These are phyloP conservation scores for Ustilago bromivora DNA, from an alignment of 1,284 basidiomycete genomes.

Conservation along the genomic window DNA sequence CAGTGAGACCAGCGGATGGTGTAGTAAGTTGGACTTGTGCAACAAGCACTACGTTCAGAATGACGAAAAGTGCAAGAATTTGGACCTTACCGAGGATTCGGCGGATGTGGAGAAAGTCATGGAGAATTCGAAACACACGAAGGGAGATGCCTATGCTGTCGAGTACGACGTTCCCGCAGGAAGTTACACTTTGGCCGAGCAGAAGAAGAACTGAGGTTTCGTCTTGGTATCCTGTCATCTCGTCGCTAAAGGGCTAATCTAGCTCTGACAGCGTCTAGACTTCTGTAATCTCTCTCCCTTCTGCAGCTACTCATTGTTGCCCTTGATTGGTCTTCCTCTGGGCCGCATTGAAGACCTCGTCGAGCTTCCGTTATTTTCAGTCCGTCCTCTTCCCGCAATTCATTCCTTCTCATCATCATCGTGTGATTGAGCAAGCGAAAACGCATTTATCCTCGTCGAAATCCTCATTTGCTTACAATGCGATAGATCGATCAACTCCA, in stretches of 20 bases:
- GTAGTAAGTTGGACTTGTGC: background rate
- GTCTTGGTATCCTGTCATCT: too few relatives aligned
- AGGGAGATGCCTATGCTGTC: too few relatives aligned
- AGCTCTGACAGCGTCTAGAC: background rate
- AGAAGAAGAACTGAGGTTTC: too few relatives aligned
- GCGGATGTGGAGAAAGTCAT: too few relatives aligned
- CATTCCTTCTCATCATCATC: too few relatives aligned
- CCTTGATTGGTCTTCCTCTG: background rate
- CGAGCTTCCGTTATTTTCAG: background rate
- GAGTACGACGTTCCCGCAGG: too few relatives aligned
- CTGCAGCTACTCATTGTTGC: background rate
- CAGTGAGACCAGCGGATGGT: background rate
- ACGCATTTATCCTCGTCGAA: slow-evolving; percentile 24
- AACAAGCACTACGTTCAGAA: background rate
- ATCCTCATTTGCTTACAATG: slow-evolving; percentile 38
- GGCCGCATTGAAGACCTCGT: background rate
- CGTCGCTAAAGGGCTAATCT: too few relatives aligned
- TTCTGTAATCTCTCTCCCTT: background rate
- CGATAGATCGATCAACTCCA: slow-evolving; percentile 26
- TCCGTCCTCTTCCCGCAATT: too few relatives aligned
- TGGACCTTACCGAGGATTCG: background rate
- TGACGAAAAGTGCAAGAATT: background rate
- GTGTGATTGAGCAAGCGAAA: slow-evolving; percentile 8
- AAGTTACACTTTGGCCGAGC: too few relatives aligned
- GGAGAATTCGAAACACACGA: too few relatives aligned